Evolutionary conservation across 495 filamentous ascomycete genomes (phyloP), one percentile per base, ranked within the genome.

Genomic region (Hypoxylon subgilvum): DNA sequence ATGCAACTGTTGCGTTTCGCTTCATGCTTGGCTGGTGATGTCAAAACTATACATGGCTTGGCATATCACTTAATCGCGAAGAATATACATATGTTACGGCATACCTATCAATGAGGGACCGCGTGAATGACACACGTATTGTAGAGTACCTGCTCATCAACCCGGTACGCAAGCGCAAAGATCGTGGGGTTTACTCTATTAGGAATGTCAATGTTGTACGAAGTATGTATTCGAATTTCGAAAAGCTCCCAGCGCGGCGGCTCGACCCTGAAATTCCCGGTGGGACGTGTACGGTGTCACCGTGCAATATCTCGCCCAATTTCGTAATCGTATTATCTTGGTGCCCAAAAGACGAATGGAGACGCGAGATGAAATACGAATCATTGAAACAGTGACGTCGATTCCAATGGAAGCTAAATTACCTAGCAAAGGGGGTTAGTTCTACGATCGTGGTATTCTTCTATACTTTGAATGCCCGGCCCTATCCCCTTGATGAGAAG

Each of bases 401-500:
- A 23, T 48, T 57, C 39, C 59, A 47, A 23, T 52, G 59, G 53
- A 27, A n/a, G 22, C 27, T 17, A 17, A 16, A 25, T 36, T 63
- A 48, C 57, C 52, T 17, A 39, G 41, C 3, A 50, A 19, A 22
- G 51, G n/a, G 48, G 43, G 34, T 2, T 27, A 21, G 22, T 21
- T 35, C 42, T 36, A 17, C 32, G 36, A 10, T 55, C 34, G 38
- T 18, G 9, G 43, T 55, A 38, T 18, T 49, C 42, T 49, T 38
- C 44, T 46, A 49, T 35, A 49, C 19, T 40, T 63, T 41, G 13
- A 42, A 52, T n/a, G 32, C 43, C 54, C 60, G 53, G 53, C 36
- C 48, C 16, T 41, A 36, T 52, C 53, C 43, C 60, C 53, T 57
- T 57, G 53, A 63, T 45, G 48, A 58, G 60, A 63, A 63, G 60